Evolutionary conservation across 768 basidiomycete species (phyloP).

Genomic region (Galerina marginata): DNA sequence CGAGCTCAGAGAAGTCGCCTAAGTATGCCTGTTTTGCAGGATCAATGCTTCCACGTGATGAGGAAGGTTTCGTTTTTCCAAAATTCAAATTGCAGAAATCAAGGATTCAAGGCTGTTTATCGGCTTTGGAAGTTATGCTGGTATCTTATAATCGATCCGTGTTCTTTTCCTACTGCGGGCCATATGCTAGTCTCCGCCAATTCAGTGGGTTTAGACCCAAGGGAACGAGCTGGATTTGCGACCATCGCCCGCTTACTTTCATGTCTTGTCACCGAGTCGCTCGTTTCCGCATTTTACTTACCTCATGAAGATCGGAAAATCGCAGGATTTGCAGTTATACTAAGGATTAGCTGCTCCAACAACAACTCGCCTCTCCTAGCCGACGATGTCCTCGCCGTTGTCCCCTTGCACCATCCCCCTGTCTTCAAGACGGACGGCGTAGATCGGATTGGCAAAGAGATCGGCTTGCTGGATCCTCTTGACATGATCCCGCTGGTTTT

Average conservation of each 20-base stretch:
- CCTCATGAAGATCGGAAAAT: constrained; percentile 38
- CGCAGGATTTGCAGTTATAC: constrained; percentile 47
- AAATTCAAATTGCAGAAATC: too few species aligned
- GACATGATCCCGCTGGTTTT: constrained; percentile 57
- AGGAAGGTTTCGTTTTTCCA: too few species aligned
- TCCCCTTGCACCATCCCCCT: constrained; percentile 52
- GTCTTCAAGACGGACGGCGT: constrained; percentile 45
- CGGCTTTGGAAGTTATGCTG: too few species aligned
- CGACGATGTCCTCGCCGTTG: constrained; percentile 49
- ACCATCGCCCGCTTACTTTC: constrained; percentile 56
- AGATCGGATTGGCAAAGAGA: constrained; percentile 39
- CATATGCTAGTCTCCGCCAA: too few species aligned
- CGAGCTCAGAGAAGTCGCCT: too few species aligned
- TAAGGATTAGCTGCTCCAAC: constrained; percentile 36
- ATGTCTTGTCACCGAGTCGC: constrained; percentile 62
- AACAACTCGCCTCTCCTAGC: constrained; percentile 31
- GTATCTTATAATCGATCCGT: too few species aligned
- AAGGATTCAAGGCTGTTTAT: too few species aligned
- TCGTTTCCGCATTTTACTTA: constrained; percentile 53
- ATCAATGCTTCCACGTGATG: too few species aligned
- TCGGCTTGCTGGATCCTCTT: constrained; percentile 58
- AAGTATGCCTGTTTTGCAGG: too few species aligned
- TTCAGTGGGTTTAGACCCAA: constrained; percentile 19
- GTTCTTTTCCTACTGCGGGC: too few species aligned
- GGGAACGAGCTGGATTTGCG: constrained; percentile 52